Evolutionary conservation across 805 yeast genomes (phyloP), one percentile per base, ranked within the genome.

Genomic region (Metahyphopichia silvanorum): DNA sequence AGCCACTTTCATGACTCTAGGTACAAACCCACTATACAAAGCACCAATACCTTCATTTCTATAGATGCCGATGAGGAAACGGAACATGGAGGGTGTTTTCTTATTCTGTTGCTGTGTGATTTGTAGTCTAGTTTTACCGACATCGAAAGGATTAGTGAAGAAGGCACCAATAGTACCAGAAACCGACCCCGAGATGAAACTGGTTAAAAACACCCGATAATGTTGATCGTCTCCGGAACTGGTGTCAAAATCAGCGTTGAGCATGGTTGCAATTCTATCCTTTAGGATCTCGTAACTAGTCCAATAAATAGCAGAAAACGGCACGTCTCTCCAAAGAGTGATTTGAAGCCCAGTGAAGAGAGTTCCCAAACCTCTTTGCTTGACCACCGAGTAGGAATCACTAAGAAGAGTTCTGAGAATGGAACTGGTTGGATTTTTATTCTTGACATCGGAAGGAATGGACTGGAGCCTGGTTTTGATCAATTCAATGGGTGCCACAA

Each of bases 301-400:
- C 98, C 98, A 93, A 58, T 93, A 93, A 2, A 91, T 79, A 1
- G 95, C 97, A 40, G 94, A 82, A 55, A 93, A 93, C 1, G 98
- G 98, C 0, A 91, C 98, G 55, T 93, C 98, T 58, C 98, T 72
- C 96, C 96, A 91, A 11, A 93, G 68, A 0, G 98, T 93, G 24
- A 93, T 71, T 25, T 83, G 79, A 15, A 93, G 63, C 0, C 98
- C 98, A 34, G 82, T 80, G 69, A 88, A 93, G 13, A 93, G 55
- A 0, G 87, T 72, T 2, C 61, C 55, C 2, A 74, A 39, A 0
- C 98, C 98, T 10, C 69, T 67, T 1, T 51, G 39, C 23, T 60
- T 54, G 4, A 86, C 61, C 47, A 82, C 79, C 3, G 53, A 47
- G 30, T 52, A 53, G 18, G 82, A 66, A 29, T 85, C 88, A 16